phyloP scores from a whole-genome alignment of 1,284 basidiomycete genomes.

The Irpex rosettiformis region DNA sequence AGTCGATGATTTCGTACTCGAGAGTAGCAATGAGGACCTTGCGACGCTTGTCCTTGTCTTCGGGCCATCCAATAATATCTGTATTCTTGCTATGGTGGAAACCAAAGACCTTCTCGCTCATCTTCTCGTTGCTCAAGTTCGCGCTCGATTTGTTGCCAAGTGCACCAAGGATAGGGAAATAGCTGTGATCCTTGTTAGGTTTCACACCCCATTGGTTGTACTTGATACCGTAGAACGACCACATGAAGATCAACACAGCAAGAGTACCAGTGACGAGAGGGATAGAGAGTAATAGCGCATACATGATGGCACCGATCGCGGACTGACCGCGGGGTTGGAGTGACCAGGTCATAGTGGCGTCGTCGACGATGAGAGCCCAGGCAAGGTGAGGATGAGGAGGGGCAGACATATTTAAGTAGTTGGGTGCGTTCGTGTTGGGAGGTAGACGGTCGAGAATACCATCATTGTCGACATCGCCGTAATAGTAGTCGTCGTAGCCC shows the following conservation, averaged over 20 bases:
- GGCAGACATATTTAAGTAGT: constrained; percentile 87
- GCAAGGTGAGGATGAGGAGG: constrained; percentile 78
- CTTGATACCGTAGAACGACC: constrained; percentile 93
- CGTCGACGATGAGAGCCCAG: constrained; percentile 81
- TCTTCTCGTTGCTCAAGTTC: constrained; percentile 52
- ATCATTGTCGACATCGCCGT: constrained; percentile 85
- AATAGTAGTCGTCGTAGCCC: constrained; percentile 86
- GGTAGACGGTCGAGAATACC: constrained; percentile 86
- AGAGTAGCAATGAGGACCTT: constrained; percentile 88
- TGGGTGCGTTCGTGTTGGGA: constrained; percentile 80
- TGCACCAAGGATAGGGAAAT: constrained; percentile 73
- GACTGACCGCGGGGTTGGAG: constrained; percentile 80
- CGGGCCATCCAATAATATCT: constrained; percentile 89
- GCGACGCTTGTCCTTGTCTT: constrained; percentile 83
- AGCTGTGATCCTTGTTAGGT: constrained; percentile 60
- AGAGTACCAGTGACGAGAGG: constrained; percentile 81
- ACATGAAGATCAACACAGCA: constrained; percentile 86
- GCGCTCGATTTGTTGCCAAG: constrained; percentile 63
- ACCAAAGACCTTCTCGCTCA: constrained; percentile 65
- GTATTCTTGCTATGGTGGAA: constrained; percentile 42
- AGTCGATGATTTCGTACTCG: constrained; percentile 94
- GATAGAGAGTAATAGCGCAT: constrained; percentile 75
- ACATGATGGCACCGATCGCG: constrained; percentile 79
- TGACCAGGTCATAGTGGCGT: constrained; percentile 72
- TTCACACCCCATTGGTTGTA: constrained; percentile 89